These are phyloP conservation scores for Ustilago nuda DNA, from an alignment of 1,284 basidiomycete genomes.

Conservation along the genomic window DNA sequence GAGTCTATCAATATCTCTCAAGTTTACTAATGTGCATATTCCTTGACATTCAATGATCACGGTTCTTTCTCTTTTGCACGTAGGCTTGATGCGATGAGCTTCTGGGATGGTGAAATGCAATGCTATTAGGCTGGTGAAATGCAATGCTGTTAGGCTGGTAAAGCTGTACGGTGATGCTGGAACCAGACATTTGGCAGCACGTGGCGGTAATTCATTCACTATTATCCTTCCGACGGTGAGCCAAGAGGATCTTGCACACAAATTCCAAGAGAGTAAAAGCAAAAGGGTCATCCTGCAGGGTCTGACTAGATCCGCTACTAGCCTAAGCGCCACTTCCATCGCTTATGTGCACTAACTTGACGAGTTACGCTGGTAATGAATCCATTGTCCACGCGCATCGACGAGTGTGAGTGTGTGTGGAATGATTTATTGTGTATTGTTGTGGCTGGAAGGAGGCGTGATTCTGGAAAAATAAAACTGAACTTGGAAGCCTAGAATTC, in stretches of 20 bases:
- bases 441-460: neutral
- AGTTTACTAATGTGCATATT: slow-evolving; percentile 8
- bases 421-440: neutral
- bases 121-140: neutral
- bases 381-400: slow-evolving; percentile 9
- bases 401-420: neutral
- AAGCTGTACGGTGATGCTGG: neutral
- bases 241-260: neutral
- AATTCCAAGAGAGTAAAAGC: neutral
- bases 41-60: slow-evolving; percentile 2
- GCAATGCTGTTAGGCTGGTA: neutral
- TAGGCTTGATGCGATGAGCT: neutral
- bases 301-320: neutral
- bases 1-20: neutral
- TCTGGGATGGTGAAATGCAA: neutral
- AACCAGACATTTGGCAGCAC: neutral
- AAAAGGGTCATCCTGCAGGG: neutral
- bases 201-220: neutral
- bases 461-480: neutral
- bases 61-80: neutral
- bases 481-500: neutral
- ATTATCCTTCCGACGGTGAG: neutral
- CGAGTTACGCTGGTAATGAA: neutral
- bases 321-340: slow-evolving; percentile 1
- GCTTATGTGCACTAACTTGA: neutral